Conservation (phyloP, 1,139 yeast species). For the Candida neerlandica region DNA sequence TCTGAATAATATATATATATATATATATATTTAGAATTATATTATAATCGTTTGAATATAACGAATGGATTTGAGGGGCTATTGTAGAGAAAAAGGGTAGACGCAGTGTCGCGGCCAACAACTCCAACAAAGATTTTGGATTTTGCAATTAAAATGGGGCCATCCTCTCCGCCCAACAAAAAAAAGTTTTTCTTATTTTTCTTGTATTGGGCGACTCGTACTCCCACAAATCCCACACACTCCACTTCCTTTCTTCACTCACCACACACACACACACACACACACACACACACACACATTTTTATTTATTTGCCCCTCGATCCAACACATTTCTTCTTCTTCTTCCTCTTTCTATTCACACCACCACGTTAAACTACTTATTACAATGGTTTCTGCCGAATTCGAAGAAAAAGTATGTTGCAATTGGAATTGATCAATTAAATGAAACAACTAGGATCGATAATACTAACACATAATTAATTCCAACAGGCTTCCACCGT, state of each 20-base stretch:
- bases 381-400: conserved; percentile 50
- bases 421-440: no score
- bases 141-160: no score
- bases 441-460: not conserved
- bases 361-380: not conserved
- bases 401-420: conserved; percentile 55
- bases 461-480: conserved; percentile 16
- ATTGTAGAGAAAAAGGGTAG: no score
- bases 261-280: not conserved
- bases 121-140: no score
- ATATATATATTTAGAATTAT: not conserved
- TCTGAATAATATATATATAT: not conserved
- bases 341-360: not conserved
- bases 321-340: not conserved
- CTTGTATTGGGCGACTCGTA: no score
- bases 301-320: not conserved
- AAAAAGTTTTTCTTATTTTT: no score
- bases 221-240: not conserved
- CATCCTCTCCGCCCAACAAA: no score
- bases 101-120: no score
- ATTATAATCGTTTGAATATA: no score
- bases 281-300: not conserved
- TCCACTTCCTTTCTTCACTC: not conserved
- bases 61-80: no score
- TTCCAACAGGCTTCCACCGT: conserved; percentile 78